phyloP scores from a whole-genome alignment of 495 filamentous ascomycete genomes.

The Aspergillus sclerotiicarbonarius region DNA sequence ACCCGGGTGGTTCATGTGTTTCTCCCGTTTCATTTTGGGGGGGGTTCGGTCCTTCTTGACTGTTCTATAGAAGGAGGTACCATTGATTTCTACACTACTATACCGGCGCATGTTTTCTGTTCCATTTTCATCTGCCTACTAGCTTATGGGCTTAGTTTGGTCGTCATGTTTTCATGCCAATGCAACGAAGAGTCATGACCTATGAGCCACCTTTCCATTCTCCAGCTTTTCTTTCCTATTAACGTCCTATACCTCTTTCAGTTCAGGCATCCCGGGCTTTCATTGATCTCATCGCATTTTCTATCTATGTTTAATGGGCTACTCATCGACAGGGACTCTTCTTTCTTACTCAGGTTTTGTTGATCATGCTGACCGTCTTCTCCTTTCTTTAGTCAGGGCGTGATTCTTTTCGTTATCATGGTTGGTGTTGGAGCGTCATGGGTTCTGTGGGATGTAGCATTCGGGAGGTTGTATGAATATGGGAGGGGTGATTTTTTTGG shows the following conservation, averaged over 20 bases:
- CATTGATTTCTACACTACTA: slow-evolving; percentile 24
- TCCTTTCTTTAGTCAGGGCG: not conserved
- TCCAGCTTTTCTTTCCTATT: slow-evolving; percentile 16
- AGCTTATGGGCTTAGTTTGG: slow-evolving; percentile 29
- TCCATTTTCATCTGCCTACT: slow-evolving; percentile 15
- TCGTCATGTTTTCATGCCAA: slow-evolving; percentile 41
- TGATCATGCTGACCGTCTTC: not conserved
- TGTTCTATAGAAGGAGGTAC: slow-evolving; percentile 33
- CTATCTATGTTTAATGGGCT: slow-evolving; percentile 7
- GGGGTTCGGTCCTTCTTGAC: slow-evolving; percentile 23
- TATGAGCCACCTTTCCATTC: slow-evolving; percentile 24
- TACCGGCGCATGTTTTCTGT: slow-evolving; percentile 26
- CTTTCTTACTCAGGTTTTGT: not conserved
- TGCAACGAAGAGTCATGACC: slow-evolving; percentile 49
- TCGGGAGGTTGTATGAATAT: not conserved
- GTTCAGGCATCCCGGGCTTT: not conserved
- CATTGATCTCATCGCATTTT: slow-evolving; percentile 6
- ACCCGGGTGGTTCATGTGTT: slow-evolving; percentile 31
- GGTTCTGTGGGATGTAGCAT: not conserved
- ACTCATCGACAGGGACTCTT: not conserved
- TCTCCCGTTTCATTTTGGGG: slow-evolving; percentile 27
- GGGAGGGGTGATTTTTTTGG: not conserved
- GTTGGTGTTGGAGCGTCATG: not conserved
- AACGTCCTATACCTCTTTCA: slow-evolving; percentile 1
- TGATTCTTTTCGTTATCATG: not conserved